phyloP scores from a whole-genome alignment of 1,284 basidiomycete genomes.

The Malassezia globosa region DNA sequence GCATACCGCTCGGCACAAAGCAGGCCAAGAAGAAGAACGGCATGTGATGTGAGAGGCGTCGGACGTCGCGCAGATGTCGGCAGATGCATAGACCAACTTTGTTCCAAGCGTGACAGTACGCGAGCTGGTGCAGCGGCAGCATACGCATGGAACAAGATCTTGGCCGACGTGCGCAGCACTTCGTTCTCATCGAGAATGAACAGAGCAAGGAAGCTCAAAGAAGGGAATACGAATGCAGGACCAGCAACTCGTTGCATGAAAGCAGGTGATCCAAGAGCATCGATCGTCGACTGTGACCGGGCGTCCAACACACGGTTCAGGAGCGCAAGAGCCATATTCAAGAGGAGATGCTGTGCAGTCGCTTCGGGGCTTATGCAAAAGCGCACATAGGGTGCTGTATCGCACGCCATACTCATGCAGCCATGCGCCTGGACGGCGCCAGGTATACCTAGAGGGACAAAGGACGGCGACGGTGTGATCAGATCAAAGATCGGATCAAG shows the following conservation, averaged over 20 bases:
- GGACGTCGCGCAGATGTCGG: conserved; percentile 48
- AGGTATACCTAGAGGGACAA: no score
- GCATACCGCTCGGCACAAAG: conserved; percentile 71
- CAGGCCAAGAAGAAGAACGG: conserved; percentile 48
- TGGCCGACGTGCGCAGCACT: conserved; percentile 23
- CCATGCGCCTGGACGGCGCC: conserved; percentile 5
- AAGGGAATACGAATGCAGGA: neutral
- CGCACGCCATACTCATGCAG: conserved; percentile 3
- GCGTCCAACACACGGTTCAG: conserved; percentile 53
- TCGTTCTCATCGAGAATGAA: conserved; percentile 15
- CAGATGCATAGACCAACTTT: conserved; percentile 53
- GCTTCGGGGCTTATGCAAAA: conserved; percentile 2
- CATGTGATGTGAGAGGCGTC: neutral
- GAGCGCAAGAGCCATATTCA: conserved; percentile 1
- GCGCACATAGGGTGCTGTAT: neutral
- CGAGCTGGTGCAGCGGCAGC: conserved; percentile 10
- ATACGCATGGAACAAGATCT: conserved; percentile 17
- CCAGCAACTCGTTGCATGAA: neutral
- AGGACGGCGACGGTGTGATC: neutral
- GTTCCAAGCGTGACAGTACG: conserved; percentile 22
- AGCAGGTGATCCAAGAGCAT: conserved; percentile 5
- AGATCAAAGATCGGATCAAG: conserved; percentile 18
- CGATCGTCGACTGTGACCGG: conserved; percentile 44
- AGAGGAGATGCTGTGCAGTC: conserved; percentile 8
- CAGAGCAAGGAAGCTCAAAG: conserved; percentile 7